Evolutionary conservation across 192 early-diverging fungal genomes (phyloP).

Genomic region (Lunasporangiospora selenospora): DNA sequence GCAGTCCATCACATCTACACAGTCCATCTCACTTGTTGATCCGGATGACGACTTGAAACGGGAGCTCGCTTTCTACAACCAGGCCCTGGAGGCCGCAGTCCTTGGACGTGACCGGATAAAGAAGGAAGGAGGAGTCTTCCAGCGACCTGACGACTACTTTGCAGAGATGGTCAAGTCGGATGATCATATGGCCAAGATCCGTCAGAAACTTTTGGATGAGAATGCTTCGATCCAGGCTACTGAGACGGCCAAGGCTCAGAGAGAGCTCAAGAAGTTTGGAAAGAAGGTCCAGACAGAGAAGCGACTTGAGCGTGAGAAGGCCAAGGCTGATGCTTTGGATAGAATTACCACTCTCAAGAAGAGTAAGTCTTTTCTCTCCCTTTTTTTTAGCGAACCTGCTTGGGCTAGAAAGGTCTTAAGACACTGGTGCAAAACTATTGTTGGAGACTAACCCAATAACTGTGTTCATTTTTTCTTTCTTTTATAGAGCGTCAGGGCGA

Average conservation of each 20-base stretch:
- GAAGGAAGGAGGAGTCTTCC: constrained; percentile 74
- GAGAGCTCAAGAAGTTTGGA: constrained; percentile 96
- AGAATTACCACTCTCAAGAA: constrained; percentile 91
- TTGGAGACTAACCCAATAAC: background rate
- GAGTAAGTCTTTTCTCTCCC: constrained; percentile 62
- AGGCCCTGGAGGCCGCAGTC: constrained; percentile 82
- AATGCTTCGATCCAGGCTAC: constrained; percentile 77
- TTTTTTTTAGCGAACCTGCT: constrained; percentile 3
- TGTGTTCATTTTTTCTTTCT: background rate
- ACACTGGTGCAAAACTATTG: too few relatives aligned
- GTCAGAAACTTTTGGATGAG: constrained; percentile 88
- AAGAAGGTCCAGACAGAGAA: constrained; percentile 97
- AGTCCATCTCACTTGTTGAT: constrained; percentile 62
- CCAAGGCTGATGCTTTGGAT: constrained; percentile 89
- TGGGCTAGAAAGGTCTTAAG: background rate
- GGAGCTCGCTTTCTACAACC: constrained; percentile 93
- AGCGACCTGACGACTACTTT: constrained; percentile 94
- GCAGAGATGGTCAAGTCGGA: constrained; percentile 99
- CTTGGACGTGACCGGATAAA: constrained; percentile 67
- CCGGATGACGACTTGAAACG: constrained; percentile 90
- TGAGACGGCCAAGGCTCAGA: constrained; percentile 85
- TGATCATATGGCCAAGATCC: constrained; percentile 91
- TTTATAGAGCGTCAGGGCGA: constrained; percentile 62
- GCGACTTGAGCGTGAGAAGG: constrained; percentile 82
- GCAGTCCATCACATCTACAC: constrained; percentile 63